Conservation (phyloP, 345 rosid species). For the Brassica incana region DNA sequence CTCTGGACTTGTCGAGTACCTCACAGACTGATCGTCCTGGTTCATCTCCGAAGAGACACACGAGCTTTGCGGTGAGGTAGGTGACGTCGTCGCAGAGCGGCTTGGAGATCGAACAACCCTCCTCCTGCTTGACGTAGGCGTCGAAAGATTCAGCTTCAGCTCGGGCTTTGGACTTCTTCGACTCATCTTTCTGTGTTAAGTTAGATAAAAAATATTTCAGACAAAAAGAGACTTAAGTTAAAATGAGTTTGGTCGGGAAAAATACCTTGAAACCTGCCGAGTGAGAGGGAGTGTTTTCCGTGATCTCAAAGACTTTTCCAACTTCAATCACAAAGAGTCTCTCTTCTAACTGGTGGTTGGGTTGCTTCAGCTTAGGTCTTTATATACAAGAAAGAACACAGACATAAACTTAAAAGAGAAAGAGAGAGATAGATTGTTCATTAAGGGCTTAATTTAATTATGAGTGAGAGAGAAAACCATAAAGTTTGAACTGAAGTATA, state of each 20-base stretch:
- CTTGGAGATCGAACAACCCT: slow-evolving; percentile 58
- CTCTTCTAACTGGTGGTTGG: slow-evolving; percentile 40
- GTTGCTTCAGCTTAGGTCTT: slow-evolving; percentile 47
- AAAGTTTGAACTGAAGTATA: slow-evolving; percentile 43
- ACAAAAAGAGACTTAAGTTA: slow-evolving; percentile 2
- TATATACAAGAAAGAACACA: slow-evolving; percentile 52
- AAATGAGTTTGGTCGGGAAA: slow-evolving; percentile 24
- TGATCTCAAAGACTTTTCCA: slow-evolving; percentile 10
- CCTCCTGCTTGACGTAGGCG: slow-evolving; percentile 55
- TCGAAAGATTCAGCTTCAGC: slow-evolving; percentile 86
- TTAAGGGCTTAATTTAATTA: slow-evolving; percentile 75
- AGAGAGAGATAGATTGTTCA: slow-evolving; percentile 45
- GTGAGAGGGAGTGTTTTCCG: slow-evolving; percentile 18
- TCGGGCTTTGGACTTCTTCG: slow-evolving; percentile 82
- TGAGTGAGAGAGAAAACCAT: slow-evolving; percentile 50
- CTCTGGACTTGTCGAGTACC: slow-evolving; percentile 79
- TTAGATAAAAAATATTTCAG: neutral
- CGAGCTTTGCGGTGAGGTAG: slow-evolving; percentile 88
- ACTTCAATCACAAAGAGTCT: slow-evolving; percentile 30
- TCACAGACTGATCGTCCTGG: slow-evolving; percentile 49
- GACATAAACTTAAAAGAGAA: slow-evolving; percentile 34
- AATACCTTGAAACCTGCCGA: slow-evolving; percentile 36
- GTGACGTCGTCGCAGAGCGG: slow-evolving; percentile 67
- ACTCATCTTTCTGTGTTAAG: slow-evolving; percentile 56
- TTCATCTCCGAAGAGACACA: slow-evolving; percentile 84